Evolutionary conservation across 2,329 filamentous ascomycete species (phyloP), one percentile per base, ranked within the genome.

Genomic region (Colletotrichum siamense): DNA sequence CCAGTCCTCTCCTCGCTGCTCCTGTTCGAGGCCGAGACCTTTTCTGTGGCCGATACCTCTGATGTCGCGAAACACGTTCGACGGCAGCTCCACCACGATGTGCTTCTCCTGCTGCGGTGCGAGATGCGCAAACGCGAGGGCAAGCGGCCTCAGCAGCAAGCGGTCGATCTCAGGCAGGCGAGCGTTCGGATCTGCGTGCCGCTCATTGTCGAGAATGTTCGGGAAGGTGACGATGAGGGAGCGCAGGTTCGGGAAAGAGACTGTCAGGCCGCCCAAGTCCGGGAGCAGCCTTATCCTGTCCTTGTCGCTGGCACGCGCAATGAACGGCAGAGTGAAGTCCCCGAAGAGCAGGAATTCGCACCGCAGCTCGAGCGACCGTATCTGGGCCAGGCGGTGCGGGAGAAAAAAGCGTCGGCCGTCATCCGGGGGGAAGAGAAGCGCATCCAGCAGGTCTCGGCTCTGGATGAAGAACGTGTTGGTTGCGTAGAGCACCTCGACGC

Each of bases 401-500:
- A 79, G 77, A 6, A 82, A 64, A 7, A 82, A 71, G 3, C 30
- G 59, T 2, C 28, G 18, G 6, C 28, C 18, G 22, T 18, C 22
- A 16, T 15, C 8, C 26, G 57, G 18, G 2, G 22, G 39, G 18
- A n/a, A 44, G 8, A 82, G 24, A 72, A 82, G 63, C 8, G 55
- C 68, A 12, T 79, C 78, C 7, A 82, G 24, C 75, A 82, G 49
- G 7, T 65, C 68, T 26, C 78, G 77, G 69, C 79, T 79, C 28
- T 79, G 66, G 1, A 77, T 78, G 34, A 81, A 71, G 26, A 82
- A 77, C 12, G 78, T 82, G 67, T 84, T 85, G 7, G 79, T 80
- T 3, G 77, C 57, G 71, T 82, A 85, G 8, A 85, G 77, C 8
- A 83, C 76, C 9, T 82, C 74, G 52, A 83, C 78, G 5, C 80